Evolutionary conservation across 2,329 filamentous ascomycete genomes (phyloP), one percentile per base, ranked within the genome.

Genomic region (Teratosphaeria pseudoeucalypti): DNA sequence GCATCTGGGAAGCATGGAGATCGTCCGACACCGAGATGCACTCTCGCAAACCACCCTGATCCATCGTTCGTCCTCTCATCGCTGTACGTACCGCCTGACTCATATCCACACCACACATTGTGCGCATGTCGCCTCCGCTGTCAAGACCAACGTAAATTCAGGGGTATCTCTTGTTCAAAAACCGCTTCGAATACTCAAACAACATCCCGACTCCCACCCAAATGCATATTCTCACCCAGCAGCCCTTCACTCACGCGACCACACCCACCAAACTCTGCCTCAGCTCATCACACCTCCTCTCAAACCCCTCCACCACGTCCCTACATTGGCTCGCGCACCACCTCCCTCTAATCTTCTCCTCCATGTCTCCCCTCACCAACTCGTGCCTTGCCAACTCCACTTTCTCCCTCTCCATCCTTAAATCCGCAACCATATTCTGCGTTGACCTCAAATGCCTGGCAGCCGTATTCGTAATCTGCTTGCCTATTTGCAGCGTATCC

Each of bases 401-500:
- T 34, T 86, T 79, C 67, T 96, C 90, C 61, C 90, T 86, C 68
- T 97, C 94, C 60, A 84, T 83, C 64, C 86, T 83, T 78, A 96
- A 86, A 67, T 96, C 92, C 1, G 86, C 84, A 1, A 97, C 87
- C 62, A 95, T 84, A 71, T 95, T 92, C 67, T 87, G 89, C 6
- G 90, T 91, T 39, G 85, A 89, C 66, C 88, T 87, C 57, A 99
- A 77, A 53, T 90, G 83, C 58, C 94, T 81, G 2, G 87, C 86
- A 1, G 92, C 94, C 10, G 88, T 87, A 2, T 85, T 88, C 0
- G 90, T 94, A 1, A 89, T 88, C 74, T 97, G 92, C 12, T 90
- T 86, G 34, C 88, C 91, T 87, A 97, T 96, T 74, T 97, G 92
- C 37, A 99, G 80, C 3, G 90, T 92, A 72, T 99, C 94, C 6